Conservation (phyloP, 2,329 filamentous ascomycete species). For the Pseudocercospora crystallina region DNA sequence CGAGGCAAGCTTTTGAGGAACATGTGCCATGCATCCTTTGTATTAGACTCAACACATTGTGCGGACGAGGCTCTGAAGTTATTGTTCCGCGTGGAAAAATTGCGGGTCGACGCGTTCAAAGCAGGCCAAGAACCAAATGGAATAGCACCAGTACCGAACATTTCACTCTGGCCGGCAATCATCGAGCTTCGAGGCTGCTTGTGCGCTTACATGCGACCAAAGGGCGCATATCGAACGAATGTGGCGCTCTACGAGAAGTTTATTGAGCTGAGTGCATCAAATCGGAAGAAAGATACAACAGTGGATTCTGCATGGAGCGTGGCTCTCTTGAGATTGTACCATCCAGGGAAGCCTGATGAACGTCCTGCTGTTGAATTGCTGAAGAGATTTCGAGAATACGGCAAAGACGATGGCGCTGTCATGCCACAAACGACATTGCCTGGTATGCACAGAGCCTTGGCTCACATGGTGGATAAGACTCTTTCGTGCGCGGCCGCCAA, state of each 20-base stretch:
- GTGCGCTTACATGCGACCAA: not conserved
- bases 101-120: not conserved
- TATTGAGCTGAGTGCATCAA: not conserved
- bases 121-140: not conserved
- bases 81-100: not conserved
- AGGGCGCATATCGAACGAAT: not conserved
- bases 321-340: too few species aligned
- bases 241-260: not conserved
- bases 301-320: not conserved
- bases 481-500: too few species aligned
- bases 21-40: not conserved
- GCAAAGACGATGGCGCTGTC: too few species aligned
- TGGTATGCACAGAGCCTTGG: too few species aligned
- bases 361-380: not conserved
- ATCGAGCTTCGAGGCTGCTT: not conserved
- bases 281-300: not conserved
- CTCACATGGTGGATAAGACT: too few species aligned
- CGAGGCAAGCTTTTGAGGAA: not conserved
- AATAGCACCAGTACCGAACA: not conserved
- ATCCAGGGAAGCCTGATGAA: not conserved
- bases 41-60: not conserved
- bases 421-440: too few species aligned
- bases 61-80: not conserved
- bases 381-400: too few species aligned
- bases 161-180: too few species aligned